phyloP scores from a whole-genome alignment of 345 rosid species.

The Lenwebbia sp. region DNA sequence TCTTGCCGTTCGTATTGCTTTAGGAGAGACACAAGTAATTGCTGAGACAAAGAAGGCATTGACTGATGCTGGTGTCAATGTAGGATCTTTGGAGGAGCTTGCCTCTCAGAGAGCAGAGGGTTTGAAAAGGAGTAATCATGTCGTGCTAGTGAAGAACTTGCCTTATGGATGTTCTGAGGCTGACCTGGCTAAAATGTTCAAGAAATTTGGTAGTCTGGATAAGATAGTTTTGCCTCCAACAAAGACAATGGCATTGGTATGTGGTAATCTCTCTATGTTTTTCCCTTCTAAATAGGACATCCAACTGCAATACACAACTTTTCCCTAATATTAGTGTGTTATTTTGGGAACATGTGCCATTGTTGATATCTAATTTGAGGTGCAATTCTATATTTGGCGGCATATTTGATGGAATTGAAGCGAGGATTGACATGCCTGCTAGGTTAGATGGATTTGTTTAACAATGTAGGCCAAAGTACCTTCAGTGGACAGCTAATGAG shows the following conservation, averaged over 20 bases:
- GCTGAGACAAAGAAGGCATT: slow-evolving; percentile 86
- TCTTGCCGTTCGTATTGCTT: slow-evolving; percentile 91
- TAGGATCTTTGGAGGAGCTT: slow-evolving; percentile 55
- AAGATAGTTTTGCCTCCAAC: slow-evolving; percentile 82
- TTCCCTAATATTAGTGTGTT: background rate
- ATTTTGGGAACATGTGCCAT: background rate
- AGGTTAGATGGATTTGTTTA: background rate
- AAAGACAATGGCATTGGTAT: slow-evolving; percentile 85
- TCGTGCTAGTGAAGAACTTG: slow-evolving; percentile 82
- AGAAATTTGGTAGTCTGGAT: slow-evolving; percentile 77
- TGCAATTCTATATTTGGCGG: background rate
- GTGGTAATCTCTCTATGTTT: background rate
- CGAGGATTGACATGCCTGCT: background rate
- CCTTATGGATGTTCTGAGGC: slow-evolving; percentile 80
- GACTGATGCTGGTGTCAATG: slow-evolving; percentile 71
- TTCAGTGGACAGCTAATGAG: background rate
- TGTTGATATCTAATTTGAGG: background rate
- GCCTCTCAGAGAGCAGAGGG: slow-evolving; percentile 49
- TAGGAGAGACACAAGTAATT: slow-evolving; percentile 94
- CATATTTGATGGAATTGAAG: background rate
- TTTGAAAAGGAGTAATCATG: slow-evolving; percentile 69
- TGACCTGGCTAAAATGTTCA: slow-evolving; percentile 76
- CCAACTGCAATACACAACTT: background rate
- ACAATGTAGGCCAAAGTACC: background rate
- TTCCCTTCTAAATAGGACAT: background rate